Base-by-base conservation (phyloP, 1,284 basidiomycete species). In the Mycosarcoma mackinlayi region DNA sequence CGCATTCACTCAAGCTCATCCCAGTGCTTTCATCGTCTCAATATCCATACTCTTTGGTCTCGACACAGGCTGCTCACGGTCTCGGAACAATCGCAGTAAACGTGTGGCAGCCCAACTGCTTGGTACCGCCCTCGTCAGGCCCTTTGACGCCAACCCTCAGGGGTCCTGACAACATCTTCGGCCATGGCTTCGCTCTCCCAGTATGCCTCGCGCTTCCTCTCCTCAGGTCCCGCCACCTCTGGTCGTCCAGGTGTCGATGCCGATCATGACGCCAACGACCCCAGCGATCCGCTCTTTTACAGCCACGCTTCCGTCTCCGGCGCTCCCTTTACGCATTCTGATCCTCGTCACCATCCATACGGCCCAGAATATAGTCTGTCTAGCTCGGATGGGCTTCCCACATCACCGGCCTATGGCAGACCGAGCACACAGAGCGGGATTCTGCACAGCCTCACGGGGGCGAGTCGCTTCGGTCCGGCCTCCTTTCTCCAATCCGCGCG, bases 201-300 rank as follows among this genome's bases (percentile, higher is more conserved):
- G 35, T 74, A 74, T 52, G 71, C 71, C 3, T 74, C 71, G 3
- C 66, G 62, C 63, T 74, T 74, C 37, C 67, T 74, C 27, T 70
- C 71, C 16, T 61, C 68, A 0, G 61, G 66, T 14, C 52, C 67
- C n/a, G 56, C 59, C 11, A 57, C 63, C 7, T 63, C 62, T 0
- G 45, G 35, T 6, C 55, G 69, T n/a, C 64, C 61, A 24, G 60
- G 61, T 30, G 47, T 58, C 6, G 58, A 54, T 45, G 57, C 63
- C 16, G 71, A 71, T 27, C 57, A 66, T 5, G 71, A 74, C 18
- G 59, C 58, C 25, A 56, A 41, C 21, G 66, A 73, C 33, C 57
- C 62, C 13, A 49, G 42, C 42, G 69, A 68, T 23, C 69, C 64
- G 16, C 69, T 72, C 47, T 72, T 72, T 42, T 72, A 72, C 50